phyloP scores from a whole-genome alignment of 192 early-diverging fungal genomes.

The Coemansia sp. region DNA sequence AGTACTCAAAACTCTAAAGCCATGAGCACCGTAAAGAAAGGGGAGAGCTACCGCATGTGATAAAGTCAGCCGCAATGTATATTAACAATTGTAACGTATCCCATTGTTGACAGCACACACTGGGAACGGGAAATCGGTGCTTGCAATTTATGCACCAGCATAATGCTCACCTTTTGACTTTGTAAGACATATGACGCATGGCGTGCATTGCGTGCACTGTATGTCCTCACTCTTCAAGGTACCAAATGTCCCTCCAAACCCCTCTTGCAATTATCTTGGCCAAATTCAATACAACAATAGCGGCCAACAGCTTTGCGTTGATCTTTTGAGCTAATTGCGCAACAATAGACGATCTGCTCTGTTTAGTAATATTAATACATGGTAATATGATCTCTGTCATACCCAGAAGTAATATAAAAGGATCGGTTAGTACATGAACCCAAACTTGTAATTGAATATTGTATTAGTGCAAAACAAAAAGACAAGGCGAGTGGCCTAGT shows the following conservation, averaged over 20 bases:
- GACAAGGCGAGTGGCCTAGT: background rate
- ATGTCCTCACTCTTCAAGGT: background rate
- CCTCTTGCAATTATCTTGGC: background rate
- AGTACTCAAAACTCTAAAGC: background rate
- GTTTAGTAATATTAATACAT: background rate
- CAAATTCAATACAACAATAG: background rate
- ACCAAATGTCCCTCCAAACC: background rate
- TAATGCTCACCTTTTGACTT: background rate
- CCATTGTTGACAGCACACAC: background rate
- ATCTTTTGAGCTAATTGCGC: background rate
- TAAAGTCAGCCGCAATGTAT: background rate
- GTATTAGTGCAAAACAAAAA: slow-evolving; percentile 4
- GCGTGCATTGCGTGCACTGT: slow-evolving; percentile 1
- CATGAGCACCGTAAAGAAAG: background rate
- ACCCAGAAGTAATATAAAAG: slow-evolving; percentile 3
- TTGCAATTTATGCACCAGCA: slow-evolving; percentile 2
- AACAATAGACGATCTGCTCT: slow-evolving; percentile 4
- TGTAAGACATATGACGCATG: slow-evolving; percentile 2
- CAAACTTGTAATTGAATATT: background rate
- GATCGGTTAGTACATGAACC: background rate
- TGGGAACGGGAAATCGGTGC: background rate
- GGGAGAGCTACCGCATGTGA: background rate
- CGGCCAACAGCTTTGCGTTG: background rate
- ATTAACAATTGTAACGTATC: background rate
- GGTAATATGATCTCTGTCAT: background rate